Conservation (phyloP, 2,329 filamentous ascomycete genomes). For the Aspergillaceae sp. region DNA sequence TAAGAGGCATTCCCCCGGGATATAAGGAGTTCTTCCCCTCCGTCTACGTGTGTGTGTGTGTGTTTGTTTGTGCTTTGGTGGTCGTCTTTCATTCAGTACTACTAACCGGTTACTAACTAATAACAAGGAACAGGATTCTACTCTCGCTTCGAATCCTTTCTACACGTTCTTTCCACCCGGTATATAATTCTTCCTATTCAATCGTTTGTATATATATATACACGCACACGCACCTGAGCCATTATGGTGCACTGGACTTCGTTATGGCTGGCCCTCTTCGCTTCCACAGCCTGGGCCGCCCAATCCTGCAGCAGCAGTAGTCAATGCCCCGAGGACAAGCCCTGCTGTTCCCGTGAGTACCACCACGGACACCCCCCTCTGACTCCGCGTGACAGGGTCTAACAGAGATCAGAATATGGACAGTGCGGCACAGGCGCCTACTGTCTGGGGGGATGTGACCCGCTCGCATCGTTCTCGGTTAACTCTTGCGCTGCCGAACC, state of each 20-base stretch:
- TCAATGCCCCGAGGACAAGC: conserved; percentile 62
- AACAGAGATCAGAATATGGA: conserved; percentile 62
- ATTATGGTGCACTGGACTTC: conserved; percentile 30
- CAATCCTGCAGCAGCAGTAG: conserved; percentile 37
- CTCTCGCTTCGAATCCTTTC: too few species aligned
- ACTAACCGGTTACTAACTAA: too few species aligned
- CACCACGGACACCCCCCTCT: not conserved
- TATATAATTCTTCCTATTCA: not conserved
- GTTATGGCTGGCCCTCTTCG: conserved; percentile 26
- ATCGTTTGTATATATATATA: not conserved
- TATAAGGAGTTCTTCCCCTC: too few species aligned
- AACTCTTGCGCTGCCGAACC: conserved; percentile 72
- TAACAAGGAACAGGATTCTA: too few species aligned
- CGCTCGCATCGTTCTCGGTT: conserved; percentile 70
- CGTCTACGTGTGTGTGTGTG: too few species aligned
- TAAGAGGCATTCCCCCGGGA: too few species aligned
- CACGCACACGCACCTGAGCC: not conserved
- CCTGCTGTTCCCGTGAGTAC: conserved; percentile 70
- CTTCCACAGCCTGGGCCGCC: conserved; percentile 22
- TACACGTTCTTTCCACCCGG: not conserved
- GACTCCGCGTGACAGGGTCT: not conserved
- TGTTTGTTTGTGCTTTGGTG: too few species aligned
- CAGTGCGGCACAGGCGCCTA: conserved; percentile 89
- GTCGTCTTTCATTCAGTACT: too few species aligned
- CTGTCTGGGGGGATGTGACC: conserved; percentile 93